Evolutionary conservation across 2,329 filamentous ascomycete genomes (phyloP).

Genomic region (Phaeosphaeria sp.): DNA sequence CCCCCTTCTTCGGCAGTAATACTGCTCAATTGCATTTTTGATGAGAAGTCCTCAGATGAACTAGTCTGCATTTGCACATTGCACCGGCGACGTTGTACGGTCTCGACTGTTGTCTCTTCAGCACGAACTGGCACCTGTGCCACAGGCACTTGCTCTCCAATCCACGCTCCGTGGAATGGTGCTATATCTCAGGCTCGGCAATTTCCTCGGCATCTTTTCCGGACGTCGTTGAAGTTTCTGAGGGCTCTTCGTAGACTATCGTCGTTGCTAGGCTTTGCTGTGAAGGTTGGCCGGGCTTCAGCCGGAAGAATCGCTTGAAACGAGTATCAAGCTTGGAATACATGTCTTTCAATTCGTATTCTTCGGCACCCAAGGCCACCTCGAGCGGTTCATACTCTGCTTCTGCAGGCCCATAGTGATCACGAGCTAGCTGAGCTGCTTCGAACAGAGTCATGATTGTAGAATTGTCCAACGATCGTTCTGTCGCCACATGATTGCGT

Average conservation of each 20-base stretch:
- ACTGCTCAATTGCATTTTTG: neutral
- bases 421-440: constrained; percentile 17
- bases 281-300: constrained; percentile 9
- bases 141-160: constrained; percentile 16
- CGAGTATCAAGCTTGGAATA: constrained; percentile 12
- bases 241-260: constrained; percentile 16
- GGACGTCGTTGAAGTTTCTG: neutral
- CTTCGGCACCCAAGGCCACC: neutral
- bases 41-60: neutral
- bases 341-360: constrained; percentile 3
- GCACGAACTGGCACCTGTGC: constrained; percentile 13
- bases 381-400: neutral
- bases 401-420: constrained; percentile 24
- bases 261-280: constrained; percentile 6
- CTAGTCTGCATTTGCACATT: no score
- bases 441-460: constrained; percentile 12
- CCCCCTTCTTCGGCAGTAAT: neutral
- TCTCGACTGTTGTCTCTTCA: no score
- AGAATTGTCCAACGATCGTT: constrained; percentile 11
- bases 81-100: no score
- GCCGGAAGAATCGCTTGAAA: constrained; percentile 24
- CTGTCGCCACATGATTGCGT: neutral
- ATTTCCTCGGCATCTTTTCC: neutral
- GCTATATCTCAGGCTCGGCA: constrained; percentile 4
- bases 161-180: constrained; percentile 11